Percentiles rank a stretch among this genome's conserved stretches.
phyloP scores from a whole-genome alignment of 1,139 yeast genomes.

The Blastobotrys ciferrii region DNA sequence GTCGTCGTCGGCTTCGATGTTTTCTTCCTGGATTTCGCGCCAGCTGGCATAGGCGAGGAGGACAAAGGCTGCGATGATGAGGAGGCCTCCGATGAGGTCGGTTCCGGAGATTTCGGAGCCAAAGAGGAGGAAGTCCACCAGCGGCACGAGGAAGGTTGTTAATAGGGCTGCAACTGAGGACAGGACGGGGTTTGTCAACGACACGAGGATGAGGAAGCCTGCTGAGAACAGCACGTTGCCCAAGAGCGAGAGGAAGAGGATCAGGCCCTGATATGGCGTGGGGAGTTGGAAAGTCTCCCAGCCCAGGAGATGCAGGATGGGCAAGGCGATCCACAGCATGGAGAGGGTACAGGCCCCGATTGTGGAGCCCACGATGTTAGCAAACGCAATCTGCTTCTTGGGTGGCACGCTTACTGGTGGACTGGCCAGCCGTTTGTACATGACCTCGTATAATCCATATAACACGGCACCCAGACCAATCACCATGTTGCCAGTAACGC shows the following conservation, averaged over 20 bases:
- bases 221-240: conserved; percentile 71
- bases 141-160: conserved; percentile 76
- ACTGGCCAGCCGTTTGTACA: conserved; percentile 73
- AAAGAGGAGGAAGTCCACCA: conserved; percentile 73
- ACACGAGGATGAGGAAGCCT: conserved; percentile 72
- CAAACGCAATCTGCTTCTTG: conserved; percentile 55
- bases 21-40: conserved; percentile 69
- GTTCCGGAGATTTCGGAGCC: conserved; percentile 45
- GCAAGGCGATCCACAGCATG: conserved; percentile 50
- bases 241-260: conserved; percentile 46
- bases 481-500: conserved; percentile 68
- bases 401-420: conserved; percentile 65
- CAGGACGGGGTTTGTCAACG: conserved; percentile 81
- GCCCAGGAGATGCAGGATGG: conserved; percentile 53
- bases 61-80: conserved; percentile 60
- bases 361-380: conserved; percentile 53
- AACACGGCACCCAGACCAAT: conserved; percentile 77
- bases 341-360: conserved; percentile 60
- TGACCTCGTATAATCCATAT: conserved; percentile 82
- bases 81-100: conserved; percentile 40
- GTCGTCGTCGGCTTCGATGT: conserved; percentile 33
- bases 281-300: conserved; percentile 61
- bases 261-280: conserved; percentile 42
- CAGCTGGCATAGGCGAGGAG: conserved; percentile 68
- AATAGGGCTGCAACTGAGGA: conserved; percentile 79